Conservation (phyloP, 768 basidiomycete genomes). For the Nidularia pulvinata region DNA sequence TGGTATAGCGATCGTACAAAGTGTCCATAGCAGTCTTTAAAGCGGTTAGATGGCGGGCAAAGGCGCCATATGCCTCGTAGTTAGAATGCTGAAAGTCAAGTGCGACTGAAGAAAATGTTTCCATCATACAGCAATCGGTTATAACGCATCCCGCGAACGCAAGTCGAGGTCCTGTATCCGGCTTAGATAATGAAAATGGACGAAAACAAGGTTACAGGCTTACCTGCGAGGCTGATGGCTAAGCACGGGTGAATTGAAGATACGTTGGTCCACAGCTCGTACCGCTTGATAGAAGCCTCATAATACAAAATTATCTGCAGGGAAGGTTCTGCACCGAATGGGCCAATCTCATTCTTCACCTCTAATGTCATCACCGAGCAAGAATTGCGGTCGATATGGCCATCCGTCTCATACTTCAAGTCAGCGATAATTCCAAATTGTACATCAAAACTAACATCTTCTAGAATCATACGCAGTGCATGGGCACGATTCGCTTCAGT, state of each 20-base stretch:
- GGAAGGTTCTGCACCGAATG: background rate
- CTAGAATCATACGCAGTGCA: too few relatives aligned
- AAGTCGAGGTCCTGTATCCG: background rate
- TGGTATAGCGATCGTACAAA: background rate
- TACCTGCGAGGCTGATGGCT: background rate
- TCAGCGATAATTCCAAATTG: background rate
- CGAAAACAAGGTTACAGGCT: background rate
- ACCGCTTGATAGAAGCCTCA: background rate
- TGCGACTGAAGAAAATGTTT: background rate
- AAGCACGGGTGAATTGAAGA: background rate
- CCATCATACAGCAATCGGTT: background rate
- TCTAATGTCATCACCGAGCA: background rate
- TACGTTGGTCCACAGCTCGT: background rate
- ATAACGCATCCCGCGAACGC: background rate
- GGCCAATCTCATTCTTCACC: background rate
- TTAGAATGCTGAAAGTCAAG: background rate
- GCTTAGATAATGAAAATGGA: background rate
- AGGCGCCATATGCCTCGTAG: background rate
- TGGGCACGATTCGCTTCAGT: too few relatives aligned
- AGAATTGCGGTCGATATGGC: background rate
- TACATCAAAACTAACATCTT: background rate
- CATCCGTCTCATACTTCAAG: background rate
- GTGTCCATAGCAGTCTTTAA: background rate
- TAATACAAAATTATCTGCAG: background rate
- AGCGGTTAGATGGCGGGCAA: background rate